These are phyloP conservation scores for Crithidia bombi DNA, from an alignment of 208 protist species.

Conservation along the genomic window DNA sequence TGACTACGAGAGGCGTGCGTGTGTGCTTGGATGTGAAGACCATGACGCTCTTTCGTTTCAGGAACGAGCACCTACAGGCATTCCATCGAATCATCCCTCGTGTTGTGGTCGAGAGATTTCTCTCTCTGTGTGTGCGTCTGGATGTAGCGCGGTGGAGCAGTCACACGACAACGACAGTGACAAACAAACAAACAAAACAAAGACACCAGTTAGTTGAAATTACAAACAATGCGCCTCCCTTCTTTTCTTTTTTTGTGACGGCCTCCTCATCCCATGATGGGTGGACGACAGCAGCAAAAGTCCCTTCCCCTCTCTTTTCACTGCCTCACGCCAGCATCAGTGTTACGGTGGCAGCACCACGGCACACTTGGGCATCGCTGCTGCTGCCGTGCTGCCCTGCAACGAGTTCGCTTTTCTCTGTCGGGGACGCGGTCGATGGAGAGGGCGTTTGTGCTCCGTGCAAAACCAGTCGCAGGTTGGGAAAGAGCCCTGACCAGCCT, in stretches of 20 bases:
- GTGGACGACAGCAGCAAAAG: not conserved
- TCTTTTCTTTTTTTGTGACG: not conserved
- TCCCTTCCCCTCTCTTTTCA: not conserved
- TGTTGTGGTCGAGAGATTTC: not conserved
- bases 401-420: not conserved
- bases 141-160: too few relatives aligned
- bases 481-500: slow-evolving; percentile 56
- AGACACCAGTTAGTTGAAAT: too few relatives aligned
- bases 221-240: not conserved
- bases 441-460: slow-evolving; percentile 29
- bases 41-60: too few relatives aligned
- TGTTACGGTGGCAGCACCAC: slow-evolving; percentile 25
- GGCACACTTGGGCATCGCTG: slow-evolving; percentile 15
- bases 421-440: not conserved
- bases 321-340: slow-evolving; percentile 14
- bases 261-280: not conserved
- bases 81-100: too few relatives aligned
- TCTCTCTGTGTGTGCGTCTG: too few relatives aligned
- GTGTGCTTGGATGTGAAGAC: not conserved
- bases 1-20: not conserved
- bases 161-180: not conserved
- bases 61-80: not conserved
- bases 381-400: not conserved
- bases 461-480: slow-evolving; percentile 43
- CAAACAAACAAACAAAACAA: not conserved